Evolutionary conservation across 2,329 filamentous ascomycete species (phyloP).

Genomic region (Aspergillus quadricinctus): DNA sequence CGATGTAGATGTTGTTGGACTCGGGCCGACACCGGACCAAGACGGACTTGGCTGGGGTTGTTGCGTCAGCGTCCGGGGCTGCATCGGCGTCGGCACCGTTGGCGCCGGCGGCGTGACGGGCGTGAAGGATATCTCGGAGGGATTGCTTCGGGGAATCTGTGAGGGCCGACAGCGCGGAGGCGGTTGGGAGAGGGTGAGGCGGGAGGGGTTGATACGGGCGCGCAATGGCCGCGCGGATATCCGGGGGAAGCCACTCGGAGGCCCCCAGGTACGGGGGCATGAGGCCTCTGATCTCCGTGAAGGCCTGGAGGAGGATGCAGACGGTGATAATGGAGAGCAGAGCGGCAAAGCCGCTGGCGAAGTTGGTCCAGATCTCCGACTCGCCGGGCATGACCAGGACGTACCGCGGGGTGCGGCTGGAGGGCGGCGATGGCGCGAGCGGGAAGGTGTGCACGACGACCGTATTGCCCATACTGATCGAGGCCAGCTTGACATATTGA

Average conservation of each 20-base stretch:
- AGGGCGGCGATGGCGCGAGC: constrained; percentile 46
- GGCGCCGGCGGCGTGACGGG: background rate
- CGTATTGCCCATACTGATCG: constrained; percentile 74
- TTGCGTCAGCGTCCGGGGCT: background rate
- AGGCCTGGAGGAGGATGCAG: constrained; percentile 57
- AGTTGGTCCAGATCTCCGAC: constrained; percentile 50
- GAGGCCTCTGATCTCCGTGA: constrained; percentile 58
- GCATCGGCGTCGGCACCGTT: background rate
- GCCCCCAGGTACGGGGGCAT: constrained; percentile 55
- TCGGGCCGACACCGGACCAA: background rate
- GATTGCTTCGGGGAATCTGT: constrained; percentile 2
- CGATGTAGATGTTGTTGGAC: background rate
- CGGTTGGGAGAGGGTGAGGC: constrained; percentile 11
- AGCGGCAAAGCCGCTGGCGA: constrained; percentile 54
- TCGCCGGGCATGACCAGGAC: constrained; percentile 60
- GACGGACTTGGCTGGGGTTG: constrained; percentile 1
- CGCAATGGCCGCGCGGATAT: constrained; percentile 41
- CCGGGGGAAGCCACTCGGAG: constrained; percentile 51
- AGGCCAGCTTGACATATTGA: constrained; percentile 71
- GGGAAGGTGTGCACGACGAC: constrained; percentile 76
- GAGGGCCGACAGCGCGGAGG: background rate
- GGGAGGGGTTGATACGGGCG: constrained; percentile 35
- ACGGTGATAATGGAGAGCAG: constrained; percentile 60
- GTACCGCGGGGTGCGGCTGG: constrained; percentile 58
- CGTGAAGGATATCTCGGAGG: constrained; percentile 2